Conservation (phyloP, 2,329 filamentous ascomycete genomes). For the Calonectria honghensis region DNA sequence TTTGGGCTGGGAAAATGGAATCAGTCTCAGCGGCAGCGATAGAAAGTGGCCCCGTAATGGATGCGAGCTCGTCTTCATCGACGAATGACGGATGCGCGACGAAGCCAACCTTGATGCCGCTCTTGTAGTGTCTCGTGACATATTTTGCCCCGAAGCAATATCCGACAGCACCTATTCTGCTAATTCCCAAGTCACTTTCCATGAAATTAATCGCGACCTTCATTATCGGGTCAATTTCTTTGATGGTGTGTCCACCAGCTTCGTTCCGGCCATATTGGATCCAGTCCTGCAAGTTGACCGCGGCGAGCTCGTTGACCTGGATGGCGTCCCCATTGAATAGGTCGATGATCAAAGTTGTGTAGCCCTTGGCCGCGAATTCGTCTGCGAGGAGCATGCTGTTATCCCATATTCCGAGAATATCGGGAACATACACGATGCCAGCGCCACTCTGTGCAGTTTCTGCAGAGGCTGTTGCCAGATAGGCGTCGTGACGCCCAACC, state of each 20-base stretch:
- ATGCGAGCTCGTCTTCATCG: conserved; percentile 77
- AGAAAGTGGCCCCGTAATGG: conserved; percentile 79
- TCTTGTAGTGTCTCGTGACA: conserved; percentile 77
- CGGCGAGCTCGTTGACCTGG: conserved; percentile 66
- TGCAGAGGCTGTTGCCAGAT: conserved; percentile 9
- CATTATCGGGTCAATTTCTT: conserved; percentile 57
- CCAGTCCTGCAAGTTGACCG: conserved; percentile 57
- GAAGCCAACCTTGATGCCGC: conserved; percentile 81
- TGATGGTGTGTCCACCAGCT: conserved; percentile 62
- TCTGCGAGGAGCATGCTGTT: conserved; percentile 63
- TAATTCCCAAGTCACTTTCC: conserved; percentile 70
- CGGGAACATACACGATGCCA: conserved; percentile 67
- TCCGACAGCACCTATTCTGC: conserved; percentile 78
- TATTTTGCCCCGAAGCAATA: conserved; percentile 85
- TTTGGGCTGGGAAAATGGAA: conserved; percentile 76
- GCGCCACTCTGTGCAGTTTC: conserved; percentile 38
- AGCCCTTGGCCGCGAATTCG: conserved; percentile 58
- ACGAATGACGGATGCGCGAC: conserved; percentile 88
- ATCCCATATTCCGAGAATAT: conserved; percentile 71
- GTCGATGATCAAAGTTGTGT: conserved; percentile 57
- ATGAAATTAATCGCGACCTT: conserved; percentile 69
- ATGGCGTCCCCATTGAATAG: conserved; percentile 59
- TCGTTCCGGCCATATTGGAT: conserved; percentile 63
- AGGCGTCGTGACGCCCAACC: conserved; percentile 25
- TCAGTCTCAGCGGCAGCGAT: conserved; percentile 81